These are phyloP conservation scores for Selaginella moellendorffii DNA, from an alignment of 75 land plant species.

Conservation along the genomic window DNA sequence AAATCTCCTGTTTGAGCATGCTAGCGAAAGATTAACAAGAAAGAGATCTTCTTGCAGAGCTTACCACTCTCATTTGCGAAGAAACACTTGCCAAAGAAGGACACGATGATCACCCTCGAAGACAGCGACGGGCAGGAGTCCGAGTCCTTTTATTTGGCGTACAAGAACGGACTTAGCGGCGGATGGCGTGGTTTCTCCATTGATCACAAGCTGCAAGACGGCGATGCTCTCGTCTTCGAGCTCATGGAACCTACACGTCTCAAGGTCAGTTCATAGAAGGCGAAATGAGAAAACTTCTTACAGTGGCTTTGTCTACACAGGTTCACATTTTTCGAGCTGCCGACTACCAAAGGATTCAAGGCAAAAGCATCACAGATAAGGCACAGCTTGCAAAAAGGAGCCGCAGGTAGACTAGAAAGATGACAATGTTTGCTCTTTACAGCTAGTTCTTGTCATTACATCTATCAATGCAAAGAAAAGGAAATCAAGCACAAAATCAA, in stretches of 20 bases:
- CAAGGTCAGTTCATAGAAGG: too few species aligned
- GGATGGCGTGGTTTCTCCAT: constrained; percentile 73
- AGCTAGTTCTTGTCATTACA: too few species aligned
- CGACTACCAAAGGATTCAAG: too few species aligned
- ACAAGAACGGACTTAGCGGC: constrained; percentile 58
- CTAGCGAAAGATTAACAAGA: constrained; percentile 4
- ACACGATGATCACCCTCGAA: constrained; percentile 34
- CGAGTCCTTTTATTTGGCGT: constrained; percentile 44
- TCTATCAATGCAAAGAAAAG: too few species aligned
- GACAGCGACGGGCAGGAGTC: constrained; percentile 41
- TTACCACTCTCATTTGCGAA: constrained; percentile 48
- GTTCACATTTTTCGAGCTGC: too few species aligned
- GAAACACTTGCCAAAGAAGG: constrained; percentile 30
- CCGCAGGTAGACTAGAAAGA: too few species aligned
- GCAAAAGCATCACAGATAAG: too few species aligned
- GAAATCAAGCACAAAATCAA: too few species aligned
- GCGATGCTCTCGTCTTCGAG: constrained; percentile 62
- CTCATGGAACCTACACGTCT: constrained; percentile 38
- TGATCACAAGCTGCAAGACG: constrained; percentile 53
- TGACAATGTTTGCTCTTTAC: too few species aligned
- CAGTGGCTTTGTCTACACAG: too few species aligned
- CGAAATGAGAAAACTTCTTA: too few species aligned
- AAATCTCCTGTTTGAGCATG: constrained; percentile 6
- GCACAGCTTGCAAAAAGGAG: too few species aligned
- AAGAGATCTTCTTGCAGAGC: constrained; percentile 23